Evolutionary conservation across 2,329 filamentous ascomycete species (phyloP).

Genomic region (Diaporthe destruens): DNA sequence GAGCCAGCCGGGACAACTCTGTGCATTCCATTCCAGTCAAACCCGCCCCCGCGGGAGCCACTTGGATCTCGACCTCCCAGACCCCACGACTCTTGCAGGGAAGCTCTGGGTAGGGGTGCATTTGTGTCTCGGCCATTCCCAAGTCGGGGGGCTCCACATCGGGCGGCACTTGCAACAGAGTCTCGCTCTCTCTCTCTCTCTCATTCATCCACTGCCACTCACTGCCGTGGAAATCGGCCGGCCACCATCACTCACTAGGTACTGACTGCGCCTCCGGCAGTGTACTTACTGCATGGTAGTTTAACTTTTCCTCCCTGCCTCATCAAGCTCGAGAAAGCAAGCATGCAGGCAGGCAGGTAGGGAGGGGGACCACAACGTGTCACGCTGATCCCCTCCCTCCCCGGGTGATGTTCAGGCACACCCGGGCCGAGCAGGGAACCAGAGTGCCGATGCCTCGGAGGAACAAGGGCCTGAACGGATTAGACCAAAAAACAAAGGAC

Average conservation of each 20-base stretch:
- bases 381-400: background rate
- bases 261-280: background rate
- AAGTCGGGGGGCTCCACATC: conserved; percentile 1
- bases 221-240: background rate
- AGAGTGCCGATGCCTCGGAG: background rate
- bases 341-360: background rate
- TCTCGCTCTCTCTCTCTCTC: too few species aligned
- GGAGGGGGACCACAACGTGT: background rate
- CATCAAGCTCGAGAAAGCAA: background rate
- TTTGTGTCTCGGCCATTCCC: conserved; percentile 3
- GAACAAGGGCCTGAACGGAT: background rate
- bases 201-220: background rate
- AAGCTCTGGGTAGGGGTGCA: background rate
- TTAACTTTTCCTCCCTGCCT: background rate
- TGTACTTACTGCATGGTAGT: background rate
- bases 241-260: background rate
- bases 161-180: conserved; percentile 8
- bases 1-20: too few species aligned
- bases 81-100: conserved; percentile 25
- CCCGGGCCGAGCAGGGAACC: conserved; percentile 12
- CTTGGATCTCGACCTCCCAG: conserved; percentile 19
- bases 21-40: conserved; percentile 21
- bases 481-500: too few species aligned
- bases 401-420: conserved; percentile 21
- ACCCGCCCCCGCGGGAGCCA: conserved; percentile 15